A percentile compares a stretch with the other conserved stretches of the same genome.
Conservation (phyloP, 148 eudicot genomes). For the Dianthus caryophyllus region DNA sequence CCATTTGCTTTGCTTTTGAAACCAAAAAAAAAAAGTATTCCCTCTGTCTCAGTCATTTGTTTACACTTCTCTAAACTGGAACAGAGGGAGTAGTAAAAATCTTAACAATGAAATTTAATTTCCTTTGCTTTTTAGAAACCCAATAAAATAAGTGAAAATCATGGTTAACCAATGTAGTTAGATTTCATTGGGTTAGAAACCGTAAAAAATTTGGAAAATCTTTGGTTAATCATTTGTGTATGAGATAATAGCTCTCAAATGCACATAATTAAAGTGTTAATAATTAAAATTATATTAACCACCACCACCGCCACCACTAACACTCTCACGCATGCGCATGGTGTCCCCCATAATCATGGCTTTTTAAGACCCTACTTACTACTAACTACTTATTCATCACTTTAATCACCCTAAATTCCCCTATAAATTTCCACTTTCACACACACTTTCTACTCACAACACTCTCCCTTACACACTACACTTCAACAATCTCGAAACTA, state of each 20-base stretch:
- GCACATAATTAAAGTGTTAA: not conserved
- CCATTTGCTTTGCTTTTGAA: too few species aligned
- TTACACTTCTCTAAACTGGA: too few species aligned
- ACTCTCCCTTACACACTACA: not conserved
- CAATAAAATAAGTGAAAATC: too few species aligned
- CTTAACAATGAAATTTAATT: too few species aligned
- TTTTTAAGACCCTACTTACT: not conserved
- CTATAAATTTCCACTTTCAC: conserved; percentile 18
- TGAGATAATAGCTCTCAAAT: not conserved
- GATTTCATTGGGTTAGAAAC: too few species aligned
- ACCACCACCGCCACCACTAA: conserved; percentile 13
- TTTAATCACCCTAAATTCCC: conserved; percentile 2
- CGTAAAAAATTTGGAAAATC: too few species aligned
- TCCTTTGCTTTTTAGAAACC: too few species aligned
- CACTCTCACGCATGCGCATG: conserved; percentile 15
- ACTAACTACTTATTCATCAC: conserved; percentile 2
- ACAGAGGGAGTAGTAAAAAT: too few species aligned
- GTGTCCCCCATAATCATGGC: conserved; percentile 19
- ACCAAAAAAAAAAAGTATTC: too few species aligned
- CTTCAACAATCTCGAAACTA: too few species aligned
- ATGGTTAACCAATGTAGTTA: too few species aligned
- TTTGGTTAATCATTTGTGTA: not conserved
- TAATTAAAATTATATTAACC: not conserved
- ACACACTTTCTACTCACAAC: conserved; percentile 5
- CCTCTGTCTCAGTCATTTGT: too few species aligned